phyloP scores from a whole-genome alignment of 495 filamentous ascomycete species.

The Jackrogersella minutella region DNA sequence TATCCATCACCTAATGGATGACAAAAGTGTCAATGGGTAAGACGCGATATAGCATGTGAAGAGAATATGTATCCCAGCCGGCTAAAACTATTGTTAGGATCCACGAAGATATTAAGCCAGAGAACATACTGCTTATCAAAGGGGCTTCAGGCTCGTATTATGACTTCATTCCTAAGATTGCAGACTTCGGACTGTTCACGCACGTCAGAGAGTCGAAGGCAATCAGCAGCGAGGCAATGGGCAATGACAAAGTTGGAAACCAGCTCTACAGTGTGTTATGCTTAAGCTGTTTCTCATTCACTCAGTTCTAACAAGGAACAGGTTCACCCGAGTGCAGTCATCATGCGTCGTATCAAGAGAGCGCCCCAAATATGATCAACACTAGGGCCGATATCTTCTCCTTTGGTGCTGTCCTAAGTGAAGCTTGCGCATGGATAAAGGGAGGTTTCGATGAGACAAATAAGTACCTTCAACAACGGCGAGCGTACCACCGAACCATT shows the following conservation, averaged over 20 bases:
- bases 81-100: conserved; percentile 33
- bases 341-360: conserved; percentile 47
- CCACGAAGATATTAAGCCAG: conserved; percentile 54
- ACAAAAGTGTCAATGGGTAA: conserved; percentile 13
- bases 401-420: conserved; percentile 56
- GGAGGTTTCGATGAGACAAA: conserved; percentile 43
- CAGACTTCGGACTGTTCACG: conserved; percentile 48
- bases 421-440: conserved; percentile 53
- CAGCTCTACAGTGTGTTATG: conserved; percentile 45
- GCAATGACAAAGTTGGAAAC: conserved; percentile 42
- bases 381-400: conserved; percentile 56
- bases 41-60: neutral
- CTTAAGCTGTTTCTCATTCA: neutral
- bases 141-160: conserved; percentile 31
- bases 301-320: neutral
- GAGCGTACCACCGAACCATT: conserved; percentile 35
- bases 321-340: conserved; percentile 30
- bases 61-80: neutral
- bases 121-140: conserved; percentile 51
- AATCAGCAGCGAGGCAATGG: conserved; percentile 29
- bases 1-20: conserved; percentile 46
- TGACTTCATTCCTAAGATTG: conserved; percentile 51
- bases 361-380: conserved; percentile 41
- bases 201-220: conserved; percentile 37
- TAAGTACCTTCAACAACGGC: conserved; percentile 47